Conservation (phyloP, 768 basidiomycete species). For the Sarcodon aspratus region DNA sequence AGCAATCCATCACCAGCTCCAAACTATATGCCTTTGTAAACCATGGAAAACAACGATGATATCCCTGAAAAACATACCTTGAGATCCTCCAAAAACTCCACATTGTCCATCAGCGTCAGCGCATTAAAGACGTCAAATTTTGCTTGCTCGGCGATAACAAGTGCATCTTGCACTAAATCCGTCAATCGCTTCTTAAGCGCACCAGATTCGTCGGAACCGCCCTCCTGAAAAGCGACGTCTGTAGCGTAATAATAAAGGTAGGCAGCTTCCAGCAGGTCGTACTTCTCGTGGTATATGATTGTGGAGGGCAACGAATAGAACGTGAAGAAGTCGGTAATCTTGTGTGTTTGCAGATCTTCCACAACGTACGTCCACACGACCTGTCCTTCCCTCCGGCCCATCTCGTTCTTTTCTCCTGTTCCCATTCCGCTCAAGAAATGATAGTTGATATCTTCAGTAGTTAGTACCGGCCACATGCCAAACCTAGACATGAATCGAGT, state of each 20-base stretch:
- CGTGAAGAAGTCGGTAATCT: conserved; percentile 92
- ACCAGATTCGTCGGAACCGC: conserved; percentile 45
- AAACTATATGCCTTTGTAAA: conserved; percentile 43
- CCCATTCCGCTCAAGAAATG: conserved; percentile 84
- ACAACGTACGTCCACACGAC: conserved; percentile 96
- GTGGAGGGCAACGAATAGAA: conserved; percentile 96
- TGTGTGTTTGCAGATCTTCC: conserved; percentile 77
- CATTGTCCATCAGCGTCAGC: conserved; percentile 91
- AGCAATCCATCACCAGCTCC: conserved; percentile 87
- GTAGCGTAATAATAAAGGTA: conserved; percentile 96
- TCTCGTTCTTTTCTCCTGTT: conserved; percentile 31
- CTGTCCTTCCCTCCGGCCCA: conserved; percentile 56
- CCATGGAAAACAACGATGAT: not conserved
- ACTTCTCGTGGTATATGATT: conserved; percentile 66
- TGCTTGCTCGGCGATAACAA: conserved; percentile 71
- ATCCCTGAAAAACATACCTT: conserved; percentile 40
- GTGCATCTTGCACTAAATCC: conserved; percentile 65
- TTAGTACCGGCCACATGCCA: conserved; percentile 68
- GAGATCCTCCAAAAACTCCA: conserved; percentile 66
- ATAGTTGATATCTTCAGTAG: conserved; percentile 71
- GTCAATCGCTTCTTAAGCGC: conserved; percentile 59
- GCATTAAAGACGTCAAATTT: conserved; percentile 97
- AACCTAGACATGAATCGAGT: conserved; percentile 76
- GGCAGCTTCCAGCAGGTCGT: conserved; percentile 76
- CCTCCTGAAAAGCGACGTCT: conserved; percentile 50